Base-by-base conservation (phyloP, 148 eudicot species). In the Rhododendron williamsianum region DNA sequence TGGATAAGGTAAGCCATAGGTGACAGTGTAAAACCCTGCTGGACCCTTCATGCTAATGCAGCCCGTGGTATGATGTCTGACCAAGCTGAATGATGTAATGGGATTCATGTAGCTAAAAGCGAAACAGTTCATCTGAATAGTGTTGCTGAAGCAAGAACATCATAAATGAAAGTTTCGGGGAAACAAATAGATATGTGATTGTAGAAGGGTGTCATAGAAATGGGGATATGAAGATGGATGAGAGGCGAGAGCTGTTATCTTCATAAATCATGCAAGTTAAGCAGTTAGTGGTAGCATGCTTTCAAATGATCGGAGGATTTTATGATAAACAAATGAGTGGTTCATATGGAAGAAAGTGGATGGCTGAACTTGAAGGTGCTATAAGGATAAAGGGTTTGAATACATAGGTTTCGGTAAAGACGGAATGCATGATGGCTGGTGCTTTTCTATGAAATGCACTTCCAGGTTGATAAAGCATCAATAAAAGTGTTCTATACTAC, bases 351-450 rank as follows among this genome's bases (percentile, higher is more conserved):
- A 52, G 43, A 51, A 80, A 27, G 35, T 51, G 18, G 60, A 80
- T 80, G 82, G 65, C 52, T 80, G 23, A 30, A 80, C n/a, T 33
- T 80, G 82, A 80, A 52, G 65, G 65, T 30, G n/a, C 63, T 51
- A 18, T 15, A 18, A 33, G 19, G 36, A 52, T 13, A 52, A 21
- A 80, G 65, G 65, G 21, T 81, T 23, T 0, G 35, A 33, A 33
- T 33, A 33, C 35, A 33, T 33, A 33, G 35, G 2, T 33, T 33
- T 33, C 1, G 73, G 46, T 36, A 56, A 23, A 4, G 25, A 35
- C 12, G 10, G 73, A 60, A 38, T 25, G 60, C 9, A 8, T 81
- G 45, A 81, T 36, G 19, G 71, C 12, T 38, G 48, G 33, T 33
- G 11, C 11, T 38, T 82, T 12, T 21, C 35, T 23, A n/a, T 4